phyloP scores from a whole-genome alignment of 306 rosid genomes.

The Corylus avellana region DNA sequence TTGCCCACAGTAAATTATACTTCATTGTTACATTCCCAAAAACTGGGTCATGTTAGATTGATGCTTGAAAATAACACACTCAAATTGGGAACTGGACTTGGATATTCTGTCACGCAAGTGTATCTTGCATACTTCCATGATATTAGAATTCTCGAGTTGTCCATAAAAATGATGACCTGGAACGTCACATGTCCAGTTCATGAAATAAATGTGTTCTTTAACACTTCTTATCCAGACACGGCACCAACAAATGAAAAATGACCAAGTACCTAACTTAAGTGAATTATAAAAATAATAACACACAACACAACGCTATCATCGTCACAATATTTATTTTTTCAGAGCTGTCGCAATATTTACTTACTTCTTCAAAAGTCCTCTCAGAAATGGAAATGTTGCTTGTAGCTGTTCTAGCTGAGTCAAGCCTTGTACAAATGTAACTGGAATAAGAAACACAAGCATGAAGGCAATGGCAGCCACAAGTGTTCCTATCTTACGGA shows the following conservation, averaged over 20 bases:
- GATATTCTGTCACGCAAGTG: neutral
- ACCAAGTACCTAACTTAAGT: neutral
- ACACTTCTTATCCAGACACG: neutral
- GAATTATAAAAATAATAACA: neutral
- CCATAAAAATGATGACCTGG: neutral
- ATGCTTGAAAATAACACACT: neutral
- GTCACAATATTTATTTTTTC: slow-evolving; percentile 2
- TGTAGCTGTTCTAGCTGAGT: slow-evolving; percentile 75
- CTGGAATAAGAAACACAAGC: slow-evolving; percentile 79
- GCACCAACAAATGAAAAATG: neutral
- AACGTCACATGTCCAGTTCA: neutral
- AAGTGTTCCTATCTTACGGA: slow-evolving; percentile 71
- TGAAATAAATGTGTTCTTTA: neutral
- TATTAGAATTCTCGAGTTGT: neutral
- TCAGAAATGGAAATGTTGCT: slow-evolving; percentile 65
- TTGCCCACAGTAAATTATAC: neutral
- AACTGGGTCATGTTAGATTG: neutral
- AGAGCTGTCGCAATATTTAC: neutral
- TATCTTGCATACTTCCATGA: neutral
- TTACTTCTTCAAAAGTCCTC: slow-evolving; percentile 65
- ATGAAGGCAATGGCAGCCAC: slow-evolving; percentile 69
- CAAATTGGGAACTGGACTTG: neutral
- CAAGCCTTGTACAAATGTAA: slow-evolving; percentile 82
- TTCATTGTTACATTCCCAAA: neutral
- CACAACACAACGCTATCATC: neutral